Evolutionary conservation across 495 filamentous ascomycete genomes (phyloP), one percentile per base, ranked within the genome.

Genomic region (Talaromyces nanjingensis): DNA sequence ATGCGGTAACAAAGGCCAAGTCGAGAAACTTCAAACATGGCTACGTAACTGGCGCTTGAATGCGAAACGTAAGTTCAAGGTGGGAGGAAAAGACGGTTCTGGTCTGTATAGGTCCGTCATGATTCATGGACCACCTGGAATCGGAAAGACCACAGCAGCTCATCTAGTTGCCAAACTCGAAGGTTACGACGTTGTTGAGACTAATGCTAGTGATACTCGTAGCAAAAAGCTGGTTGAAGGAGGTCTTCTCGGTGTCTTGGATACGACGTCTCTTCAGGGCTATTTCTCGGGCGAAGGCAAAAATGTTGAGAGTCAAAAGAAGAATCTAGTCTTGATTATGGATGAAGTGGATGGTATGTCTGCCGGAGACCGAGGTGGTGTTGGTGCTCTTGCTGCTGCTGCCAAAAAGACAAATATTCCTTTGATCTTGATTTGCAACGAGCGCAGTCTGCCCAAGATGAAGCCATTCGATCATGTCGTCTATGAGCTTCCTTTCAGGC

Each of bases 311-410:
- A 77, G 77, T 31, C 81, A 79, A 22, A 98, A 93, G 76, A 93
- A 93, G 77, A 96, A 96, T 64, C 84, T 97, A 27, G 91, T 97
- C 8, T 79, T 99, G 12, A 89, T 99, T 77, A 97, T 99, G 96
- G 94, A 99, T 68, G 94, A 99, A 74, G 94, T 99, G 6, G 94
- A 99, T 70, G 94, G 94, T 37, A 99, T 99, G 94, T 97, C 93
- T 55, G 92, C 92, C 49, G 94, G 94, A 68, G 94, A 99, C 73
- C 87, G 94, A 52, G 94, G 94, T 66, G 94, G 94, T 71, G 96
- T 99, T 47, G 94, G 93, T 22, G 93, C 96, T 34, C 81, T 99
- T 42, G 93, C 94, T 57, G 88, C 92, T 56, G 86, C 97, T 52
- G 97, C 93, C 77, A 97, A 89, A 78, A 97, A 96, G 80, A 91